A percentile compares a stretch with the other conserved stretches of the same genome.
Conservation (phyloP, 2,329 filamentous ascomycete species). For the Sordariomycetes sp. region DNA sequence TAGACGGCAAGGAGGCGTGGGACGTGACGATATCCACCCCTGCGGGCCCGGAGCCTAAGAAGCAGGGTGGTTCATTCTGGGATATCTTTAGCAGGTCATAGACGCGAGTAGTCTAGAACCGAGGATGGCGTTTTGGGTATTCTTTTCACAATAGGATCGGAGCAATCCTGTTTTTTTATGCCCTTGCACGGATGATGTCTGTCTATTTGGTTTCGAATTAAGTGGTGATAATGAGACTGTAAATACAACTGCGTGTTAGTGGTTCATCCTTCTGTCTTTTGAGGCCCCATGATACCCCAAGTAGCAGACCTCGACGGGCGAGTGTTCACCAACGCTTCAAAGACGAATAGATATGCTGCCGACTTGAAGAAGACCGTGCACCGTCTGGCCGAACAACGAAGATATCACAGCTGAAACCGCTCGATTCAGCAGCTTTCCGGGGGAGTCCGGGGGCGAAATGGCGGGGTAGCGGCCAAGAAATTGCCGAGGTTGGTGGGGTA, state of each 20-base stretch:
- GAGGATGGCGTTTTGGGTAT: background rate
- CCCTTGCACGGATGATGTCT: no score
- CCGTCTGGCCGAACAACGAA: background rate
- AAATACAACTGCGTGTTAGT: no score
- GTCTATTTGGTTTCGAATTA: no score
- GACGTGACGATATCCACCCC: constrained; percentile 34
- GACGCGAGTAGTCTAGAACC: background rate
- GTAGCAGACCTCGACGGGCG: no score
- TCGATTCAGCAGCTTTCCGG: background rate
- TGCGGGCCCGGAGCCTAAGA: background rate
- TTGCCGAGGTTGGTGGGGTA: background rate
- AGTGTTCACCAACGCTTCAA: no score
- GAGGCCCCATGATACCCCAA: no score
- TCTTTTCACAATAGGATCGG: background rate
- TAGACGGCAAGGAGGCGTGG: constrained; percentile 76
- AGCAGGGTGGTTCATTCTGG: constrained; percentile 6
- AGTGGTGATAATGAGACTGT: no score
- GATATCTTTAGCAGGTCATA: background rate
- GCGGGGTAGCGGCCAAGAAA: background rate
- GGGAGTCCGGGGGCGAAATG: background rate
- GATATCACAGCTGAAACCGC: background rate
- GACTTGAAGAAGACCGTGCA: no score
- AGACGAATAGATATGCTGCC: no score
- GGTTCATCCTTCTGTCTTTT: no score
- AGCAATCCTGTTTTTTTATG: no score